Conservation (phyloP, 2,329 filamentous ascomycete genomes). For the Alternaria consortialis region DNA sequence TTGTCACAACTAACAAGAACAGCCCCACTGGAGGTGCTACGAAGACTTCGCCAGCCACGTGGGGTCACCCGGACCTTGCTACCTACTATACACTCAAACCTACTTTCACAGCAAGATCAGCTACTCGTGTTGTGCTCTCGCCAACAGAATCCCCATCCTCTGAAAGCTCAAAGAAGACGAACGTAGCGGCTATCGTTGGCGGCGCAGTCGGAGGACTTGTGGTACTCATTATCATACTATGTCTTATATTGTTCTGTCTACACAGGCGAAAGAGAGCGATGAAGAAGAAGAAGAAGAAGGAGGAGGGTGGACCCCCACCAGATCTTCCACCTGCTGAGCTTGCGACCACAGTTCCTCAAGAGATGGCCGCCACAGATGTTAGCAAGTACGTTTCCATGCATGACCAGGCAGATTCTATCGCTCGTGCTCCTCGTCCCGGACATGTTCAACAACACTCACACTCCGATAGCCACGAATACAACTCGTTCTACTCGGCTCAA, state of each 20-base stretch:
- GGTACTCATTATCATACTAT: conserved; percentile 43
- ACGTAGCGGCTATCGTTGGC: conserved; percentile 52
- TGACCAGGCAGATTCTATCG: conserved; percentile 28
- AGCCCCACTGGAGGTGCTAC: conserved; percentile 64
- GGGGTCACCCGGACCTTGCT: conserved; percentile 61
- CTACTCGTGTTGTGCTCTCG: conserved; percentile 58
- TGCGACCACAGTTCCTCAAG: conserved; percentile 42
- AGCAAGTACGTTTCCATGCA: conserved; percentile 43
- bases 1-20: conserved; percentile 29
- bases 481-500: conserved; percentile 27
- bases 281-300: conserved; percentile 38
- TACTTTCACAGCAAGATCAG: conserved; percentile 56
- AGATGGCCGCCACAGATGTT: conserved; percentile 36
- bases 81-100: conserved; percentile 65
- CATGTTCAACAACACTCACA: conserved; percentile 29
- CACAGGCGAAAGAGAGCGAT: conserved; percentile 47
- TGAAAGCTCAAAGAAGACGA: conserved; percentile 30
- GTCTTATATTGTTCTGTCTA: conserved; percentile 48
- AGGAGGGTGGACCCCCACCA: conserved; percentile 7
- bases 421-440: conserved; percentile 23
- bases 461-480: conserved; percentile 30
- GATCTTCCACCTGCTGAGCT: conserved; percentile 43
- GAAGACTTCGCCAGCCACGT: conserved; percentile 60
- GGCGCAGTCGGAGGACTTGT: conserved; percentile 52
- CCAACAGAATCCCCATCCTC: conserved; percentile 29